Percentiles rank a stretch among this genome's conserved stretches.
Conservation (phyloP, 2,329 filamentous ascomycete genomes). For the Alternaria postmessia region DNA sequence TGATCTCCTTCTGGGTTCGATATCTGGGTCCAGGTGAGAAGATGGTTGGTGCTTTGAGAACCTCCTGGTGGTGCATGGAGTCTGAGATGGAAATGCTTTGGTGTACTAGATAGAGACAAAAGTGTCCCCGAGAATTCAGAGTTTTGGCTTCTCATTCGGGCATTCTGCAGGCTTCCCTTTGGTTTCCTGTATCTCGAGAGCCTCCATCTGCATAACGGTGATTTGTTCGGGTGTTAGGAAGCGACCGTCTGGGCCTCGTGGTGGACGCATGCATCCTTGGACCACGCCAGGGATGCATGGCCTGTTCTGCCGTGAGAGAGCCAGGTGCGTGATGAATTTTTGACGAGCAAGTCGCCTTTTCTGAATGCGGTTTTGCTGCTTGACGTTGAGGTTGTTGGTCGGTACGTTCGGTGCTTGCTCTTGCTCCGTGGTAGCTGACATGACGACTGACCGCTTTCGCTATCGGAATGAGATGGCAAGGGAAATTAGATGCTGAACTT, state of each 20-base stretch:
- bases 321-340: background rate
- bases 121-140: background rate
- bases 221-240: conserved; percentile 6
- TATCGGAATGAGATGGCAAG: background rate
- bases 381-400: conserved; percentile 5
- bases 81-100: background rate
- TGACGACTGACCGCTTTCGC: background rate
- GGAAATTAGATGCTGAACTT: background rate
- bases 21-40: background rate
- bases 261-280: background rate
- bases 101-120: background rate
- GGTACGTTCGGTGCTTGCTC: background rate
- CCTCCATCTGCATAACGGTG: background rate
- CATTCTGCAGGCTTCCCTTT: background rate
- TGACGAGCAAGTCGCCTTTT: conserved; percentile 13
- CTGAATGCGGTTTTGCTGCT: conserved; percentile 9
- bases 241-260: conserved; percentile 4
- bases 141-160: conserved; percentile 1
- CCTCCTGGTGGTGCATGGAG: background rate
- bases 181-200: background rate
- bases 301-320: background rate
- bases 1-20: background rate
- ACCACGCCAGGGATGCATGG: background rate
- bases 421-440: conserved; percentile 8
- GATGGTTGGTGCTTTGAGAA: background rate